Evolutionary conservation across 306 rosid species (phyloP).

Genomic region (Cajanus cajan): DNA sequence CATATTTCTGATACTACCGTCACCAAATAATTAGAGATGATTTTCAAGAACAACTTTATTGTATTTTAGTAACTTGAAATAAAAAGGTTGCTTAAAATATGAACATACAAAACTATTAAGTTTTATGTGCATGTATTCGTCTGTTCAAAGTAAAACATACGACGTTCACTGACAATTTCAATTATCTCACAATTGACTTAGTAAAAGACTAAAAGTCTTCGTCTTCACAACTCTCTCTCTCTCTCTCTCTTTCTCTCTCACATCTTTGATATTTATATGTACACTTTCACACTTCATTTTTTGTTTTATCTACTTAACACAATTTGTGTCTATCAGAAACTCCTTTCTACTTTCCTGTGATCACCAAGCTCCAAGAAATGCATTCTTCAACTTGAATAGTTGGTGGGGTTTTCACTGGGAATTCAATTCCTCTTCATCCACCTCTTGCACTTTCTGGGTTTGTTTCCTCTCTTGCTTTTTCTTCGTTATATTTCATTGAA

Average conservation of each 20-base stretch:
- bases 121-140: background rate
- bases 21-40: too few species aligned
- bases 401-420: conserved; percentile 2
- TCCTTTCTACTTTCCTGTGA: background rate
- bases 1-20: too few species aligned
- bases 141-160: background rate
- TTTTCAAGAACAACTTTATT: background rate
- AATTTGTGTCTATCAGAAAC: background rate
- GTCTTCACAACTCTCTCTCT: background rate
- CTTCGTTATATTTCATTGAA: background rate
- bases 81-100: background rate
- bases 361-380: background rate
- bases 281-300: background rate
- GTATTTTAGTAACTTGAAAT: too few species aligned
- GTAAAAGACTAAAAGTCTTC: conserved; percentile 7
- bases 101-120: background rate
- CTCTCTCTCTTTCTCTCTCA: background rate
- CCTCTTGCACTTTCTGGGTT: conserved; percentile 15
- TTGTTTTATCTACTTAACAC: background rate
- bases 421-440: conserved; percentile 19
- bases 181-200: conserved; percentile 11
- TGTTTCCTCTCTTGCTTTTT: background rate
- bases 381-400: background rate
- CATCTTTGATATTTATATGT: background rate
- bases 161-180: background rate